Evolutionary conservation across 352 stramenopile genomes (phyloP), one percentile per base, ranked within the genome.

Genomic region (Globisporangium spiculum): DNA sequence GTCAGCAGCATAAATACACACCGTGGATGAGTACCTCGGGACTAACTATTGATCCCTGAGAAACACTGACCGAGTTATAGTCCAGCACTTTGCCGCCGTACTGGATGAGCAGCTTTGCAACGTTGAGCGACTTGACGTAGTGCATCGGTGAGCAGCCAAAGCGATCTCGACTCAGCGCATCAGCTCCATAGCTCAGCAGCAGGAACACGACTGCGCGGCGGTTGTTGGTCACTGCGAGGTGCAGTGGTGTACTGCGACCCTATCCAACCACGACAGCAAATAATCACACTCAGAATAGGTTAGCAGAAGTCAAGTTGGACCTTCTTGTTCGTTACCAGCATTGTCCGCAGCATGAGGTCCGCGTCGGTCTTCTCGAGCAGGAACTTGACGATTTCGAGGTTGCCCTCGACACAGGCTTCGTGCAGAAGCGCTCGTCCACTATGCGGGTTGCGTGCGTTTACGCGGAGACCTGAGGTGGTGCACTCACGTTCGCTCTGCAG

Each of bases 111-210:
- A 92, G 71, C 50, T 89, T 90, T 3, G 79, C 81, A 9, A 90
- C 75, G n/a, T 69, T 90, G 36, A 85, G 57, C 18, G 84, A 89
- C 50, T 83, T 79, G 52, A 80, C 84, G 50, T 92, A 93, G 63
- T 93, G 84, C 73, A 93, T 74, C 1, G 86, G 82, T 0, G 86
- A 84, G 4, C 75, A 87, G 5, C 75, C 78, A 71, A 90, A 92
- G 5, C 83, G 83, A 70, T 93, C 82, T 0, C 79, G 75, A 46
- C 76, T 75, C 3, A 74, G 75, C 0, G 76, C 74, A 16, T 93
- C 81, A 14, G 86, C 82, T 0, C 84, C 86, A 36, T 92, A 74
- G 30, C 80, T 91, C 24, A 93, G 74, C 18, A 93, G 63, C n/a
- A 88, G 65, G 56, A 93, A 93, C 1, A 78, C 83, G 14, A 92